phyloP scores from a whole-genome alignment of 169 alveolate species.

The Cryptosporidium sp. region DNA sequence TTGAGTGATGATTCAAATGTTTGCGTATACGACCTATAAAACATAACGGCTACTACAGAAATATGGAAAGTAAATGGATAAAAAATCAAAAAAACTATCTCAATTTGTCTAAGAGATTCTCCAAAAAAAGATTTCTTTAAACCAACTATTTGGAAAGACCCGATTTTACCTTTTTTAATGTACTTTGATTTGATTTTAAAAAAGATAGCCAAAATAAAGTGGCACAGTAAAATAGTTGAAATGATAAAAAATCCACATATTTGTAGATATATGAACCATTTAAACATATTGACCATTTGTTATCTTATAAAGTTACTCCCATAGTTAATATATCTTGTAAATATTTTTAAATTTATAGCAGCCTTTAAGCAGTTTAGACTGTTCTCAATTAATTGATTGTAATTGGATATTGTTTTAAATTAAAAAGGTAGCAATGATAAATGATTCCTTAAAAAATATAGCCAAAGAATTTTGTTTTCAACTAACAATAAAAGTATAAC shows the following conservation, averaged over 20 bases:
- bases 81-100: not conserved
- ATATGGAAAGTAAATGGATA: constrained; percentile 39
- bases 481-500: too few relatives aligned
- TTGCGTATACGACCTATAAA: constrained; percentile 11
- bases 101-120: not conserved
- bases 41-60: constrained; percentile 1
- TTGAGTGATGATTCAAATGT: not conserved
- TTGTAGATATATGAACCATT: not conserved
- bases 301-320: not conserved
- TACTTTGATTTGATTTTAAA: not conserved
- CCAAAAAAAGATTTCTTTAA: constrained; percentile 41
- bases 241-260: constrained; percentile 1
- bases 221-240: not conserved
- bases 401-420: not conserved
- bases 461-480: too few relatives aligned
- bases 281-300: not conserved
- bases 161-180: not conserved
- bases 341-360: not conserved
- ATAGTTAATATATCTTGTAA: not conserved
- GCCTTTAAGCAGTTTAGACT: not conserved
- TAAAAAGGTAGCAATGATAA: not conserved
- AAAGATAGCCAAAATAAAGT: not conserved
- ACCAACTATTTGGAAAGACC: constrained; percentile 11
- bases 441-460: not conserved
- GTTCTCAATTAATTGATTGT: not conserved